A percentile compares a stretch with the other conserved stretches of the same genome.
Conservation (phyloP, 2,329 filamentous ascomycete genomes). For the Aspergillus japonicus region DNA sequence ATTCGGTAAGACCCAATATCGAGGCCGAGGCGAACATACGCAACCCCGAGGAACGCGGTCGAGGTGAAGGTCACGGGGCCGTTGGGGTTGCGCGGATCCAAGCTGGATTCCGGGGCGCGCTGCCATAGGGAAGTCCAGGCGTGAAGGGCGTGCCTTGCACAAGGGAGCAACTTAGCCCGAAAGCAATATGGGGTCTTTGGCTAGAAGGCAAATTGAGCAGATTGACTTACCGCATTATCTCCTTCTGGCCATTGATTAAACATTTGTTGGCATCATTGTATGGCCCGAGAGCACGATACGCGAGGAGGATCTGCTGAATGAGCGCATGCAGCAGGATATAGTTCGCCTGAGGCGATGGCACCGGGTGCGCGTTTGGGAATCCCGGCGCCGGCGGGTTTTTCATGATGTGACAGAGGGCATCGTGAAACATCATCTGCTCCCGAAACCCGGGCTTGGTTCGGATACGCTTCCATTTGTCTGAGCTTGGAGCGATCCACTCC, state of each 20-base stretch:
- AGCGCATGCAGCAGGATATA: constrained; percentile 63
- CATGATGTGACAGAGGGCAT: constrained; percentile 13
- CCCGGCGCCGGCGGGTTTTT: too few species aligned
- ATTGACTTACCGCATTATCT: constrained; percentile 14
- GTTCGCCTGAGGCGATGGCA: too few species aligned
- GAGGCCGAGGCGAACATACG: constrained; percentile 48
- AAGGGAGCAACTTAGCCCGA: too few species aligned
- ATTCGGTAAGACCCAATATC: constrained; percentile 41
- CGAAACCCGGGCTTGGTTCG: too few species aligned
- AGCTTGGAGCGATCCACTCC: constrained; percentile 25
- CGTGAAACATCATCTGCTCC: constrained; percentile 17
- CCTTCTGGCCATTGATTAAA: too few species aligned
- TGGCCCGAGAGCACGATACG: neutral
- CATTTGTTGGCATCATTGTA: too few species aligned
- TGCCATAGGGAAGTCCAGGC: constrained; percentile 44
- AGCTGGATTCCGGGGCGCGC: constrained; percentile 41
- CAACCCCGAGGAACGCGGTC: constrained; percentile 61
- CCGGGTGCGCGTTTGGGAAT: too few species aligned
- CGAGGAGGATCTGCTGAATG: constrained; percentile 67
- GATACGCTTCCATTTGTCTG: constrained; percentile 17
- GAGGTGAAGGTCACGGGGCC: constrained; percentile 65
- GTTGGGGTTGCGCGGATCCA: constrained; percentile 38
- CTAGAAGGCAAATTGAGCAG: too few species aligned
- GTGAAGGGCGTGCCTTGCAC: constrained; percentile 35
- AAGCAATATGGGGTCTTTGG: too few species aligned